Evolutionary conservation across 2,329 filamentous ascomycete genomes (phyloP).

Genomic region (Fusarium pilosicola): DNA sequence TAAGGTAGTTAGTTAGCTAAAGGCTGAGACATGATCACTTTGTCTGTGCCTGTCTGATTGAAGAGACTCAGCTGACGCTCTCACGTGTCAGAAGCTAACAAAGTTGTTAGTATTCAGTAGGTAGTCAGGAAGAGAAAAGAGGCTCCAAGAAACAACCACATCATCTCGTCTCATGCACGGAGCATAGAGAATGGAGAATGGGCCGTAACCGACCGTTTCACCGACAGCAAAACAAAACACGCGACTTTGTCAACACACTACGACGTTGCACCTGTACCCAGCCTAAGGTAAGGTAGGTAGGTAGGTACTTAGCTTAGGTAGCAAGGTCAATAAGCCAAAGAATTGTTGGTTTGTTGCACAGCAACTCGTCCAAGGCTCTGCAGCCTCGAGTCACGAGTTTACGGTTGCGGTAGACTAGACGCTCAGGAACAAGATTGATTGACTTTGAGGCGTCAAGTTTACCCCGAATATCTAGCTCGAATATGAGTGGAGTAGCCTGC

Average conservation of each 20-base stretch:
- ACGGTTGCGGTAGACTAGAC: constrained; percentile 4
- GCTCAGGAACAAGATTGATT: constrained; percentile 10
- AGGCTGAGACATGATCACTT: neutral
- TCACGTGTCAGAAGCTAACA: constrained; percentile 27
- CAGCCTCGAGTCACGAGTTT: neutral
- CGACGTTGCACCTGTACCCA: constrained; percentile 15
- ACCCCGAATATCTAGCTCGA: constrained; percentile 11
- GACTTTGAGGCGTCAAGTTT: constrained; percentile 14
- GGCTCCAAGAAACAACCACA: constrained; percentile 15
- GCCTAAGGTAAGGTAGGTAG: neutral
- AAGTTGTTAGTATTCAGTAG: neutral
- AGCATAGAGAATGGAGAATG: neutral
- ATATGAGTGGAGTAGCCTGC: constrained; percentile 5
- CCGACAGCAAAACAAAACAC: constrained; percentile 24
- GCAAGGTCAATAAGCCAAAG: neutral
- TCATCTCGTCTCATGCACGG: neutral
- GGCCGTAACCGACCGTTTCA: constrained; percentile 19
- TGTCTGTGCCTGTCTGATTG: neutral
- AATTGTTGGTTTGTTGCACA: neutral
- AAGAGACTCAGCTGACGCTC: constrained; percentile 24
- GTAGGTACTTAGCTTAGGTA: neutral
- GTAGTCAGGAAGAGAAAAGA: neutral
- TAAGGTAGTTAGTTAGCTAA: neutral
- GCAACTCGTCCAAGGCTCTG: neutral
- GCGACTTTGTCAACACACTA: constrained; percentile 2